These are phyloP conservation scores for Pilasporangium apinafurcum DNA, from an alignment of 352 stramenopile species.

Conservation along the genomic window DNA sequence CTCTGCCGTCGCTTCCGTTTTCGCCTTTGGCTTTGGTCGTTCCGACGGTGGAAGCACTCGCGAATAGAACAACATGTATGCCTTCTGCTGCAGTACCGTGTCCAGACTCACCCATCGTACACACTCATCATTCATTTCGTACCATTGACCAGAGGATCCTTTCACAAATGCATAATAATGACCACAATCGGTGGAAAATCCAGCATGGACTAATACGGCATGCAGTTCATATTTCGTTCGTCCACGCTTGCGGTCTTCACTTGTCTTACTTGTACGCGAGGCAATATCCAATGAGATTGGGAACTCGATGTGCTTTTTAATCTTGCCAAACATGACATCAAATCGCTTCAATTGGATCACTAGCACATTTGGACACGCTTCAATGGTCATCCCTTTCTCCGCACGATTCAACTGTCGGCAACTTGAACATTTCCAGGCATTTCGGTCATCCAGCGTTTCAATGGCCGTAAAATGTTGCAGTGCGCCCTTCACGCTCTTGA, in stretches of 20 bases:
- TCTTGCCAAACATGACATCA: conserved; percentile 82
- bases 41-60: conserved; percentile 48
- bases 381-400: conserved; percentile 81
- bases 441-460: conserved; percentile 78
- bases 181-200: conserved; percentile 83
- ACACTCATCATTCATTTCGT: conserved; percentile 89
- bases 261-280: conserved; percentile 42
- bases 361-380: conserved; percentile 75
- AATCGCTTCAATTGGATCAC: conserved; percentile 91
- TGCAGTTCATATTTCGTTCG: conserved; percentile 69
- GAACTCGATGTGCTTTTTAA: conserved; percentile 86
- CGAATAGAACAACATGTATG: conserved; percentile 91
- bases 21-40: conserved; percentile 21
- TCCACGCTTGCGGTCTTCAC: conserved; percentile 37
- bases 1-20: conserved; percentile 11
- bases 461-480: conserved; percentile 78
- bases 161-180: conserved; percentile 91
- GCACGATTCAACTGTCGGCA: conserved; percentile 75
- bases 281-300: conserved; percentile 57
- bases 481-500: conserved; percentile 65
- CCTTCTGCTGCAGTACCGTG: conserved; percentile 82
- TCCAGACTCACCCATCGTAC: conserved; percentile 85
- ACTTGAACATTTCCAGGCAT: conserved; percentile 82
- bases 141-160: conserved; percentile 86
- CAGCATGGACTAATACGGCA: conserved; percentile 82